Evolutionary conservation across 306 rosid species (phyloP).

Genomic region (Cajanus cajan): DNA sequence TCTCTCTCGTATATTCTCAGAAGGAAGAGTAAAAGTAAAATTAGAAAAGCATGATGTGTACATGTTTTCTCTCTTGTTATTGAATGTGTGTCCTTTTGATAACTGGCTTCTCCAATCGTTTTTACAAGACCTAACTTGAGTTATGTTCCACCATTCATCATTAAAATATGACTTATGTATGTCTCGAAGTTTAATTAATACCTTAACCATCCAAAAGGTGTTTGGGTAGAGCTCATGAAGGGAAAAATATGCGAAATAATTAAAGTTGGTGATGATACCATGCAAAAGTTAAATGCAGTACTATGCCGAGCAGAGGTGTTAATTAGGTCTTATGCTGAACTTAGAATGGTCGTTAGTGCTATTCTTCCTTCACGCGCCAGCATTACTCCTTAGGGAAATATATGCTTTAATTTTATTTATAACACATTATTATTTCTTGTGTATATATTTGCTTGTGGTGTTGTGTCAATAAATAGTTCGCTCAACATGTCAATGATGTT

Average conservation of each 20-base stretch:
- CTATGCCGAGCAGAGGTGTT: conserved; percentile 19
- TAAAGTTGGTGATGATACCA: not conserved
- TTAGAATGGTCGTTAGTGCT: conserved; percentile 29
- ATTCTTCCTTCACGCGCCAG: conserved; percentile 33
- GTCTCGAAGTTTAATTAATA: not conserved
- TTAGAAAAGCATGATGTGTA: not conserved
- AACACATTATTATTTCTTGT: not conserved
- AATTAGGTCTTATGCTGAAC: conserved; percentile 28
- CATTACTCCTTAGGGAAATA: conserved; percentile 21
- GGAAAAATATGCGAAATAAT: not conserved
- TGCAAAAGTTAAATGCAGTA: conserved; percentile 8
- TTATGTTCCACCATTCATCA: not conserved
- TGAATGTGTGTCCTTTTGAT: not conserved
- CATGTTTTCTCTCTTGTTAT: not conserved
- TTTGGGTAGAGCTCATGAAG: not conserved
- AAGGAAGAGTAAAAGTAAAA: not conserved
- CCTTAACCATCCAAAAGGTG: not conserved
- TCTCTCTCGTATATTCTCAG: too few relatives aligned
- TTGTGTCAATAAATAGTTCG: conserved; percentile 47
- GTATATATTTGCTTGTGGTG: conserved; percentile 37
- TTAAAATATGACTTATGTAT: not conserved
- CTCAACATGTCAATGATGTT: conserved; percentile 61
- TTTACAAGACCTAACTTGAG: not conserved
- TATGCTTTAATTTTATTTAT: not conserved
- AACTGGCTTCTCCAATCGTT: not conserved